Evolutionary conservation across 495 filamentous ascomycete species (phyloP).

Genomic region (Talaromyces borbonicus): DNA sequence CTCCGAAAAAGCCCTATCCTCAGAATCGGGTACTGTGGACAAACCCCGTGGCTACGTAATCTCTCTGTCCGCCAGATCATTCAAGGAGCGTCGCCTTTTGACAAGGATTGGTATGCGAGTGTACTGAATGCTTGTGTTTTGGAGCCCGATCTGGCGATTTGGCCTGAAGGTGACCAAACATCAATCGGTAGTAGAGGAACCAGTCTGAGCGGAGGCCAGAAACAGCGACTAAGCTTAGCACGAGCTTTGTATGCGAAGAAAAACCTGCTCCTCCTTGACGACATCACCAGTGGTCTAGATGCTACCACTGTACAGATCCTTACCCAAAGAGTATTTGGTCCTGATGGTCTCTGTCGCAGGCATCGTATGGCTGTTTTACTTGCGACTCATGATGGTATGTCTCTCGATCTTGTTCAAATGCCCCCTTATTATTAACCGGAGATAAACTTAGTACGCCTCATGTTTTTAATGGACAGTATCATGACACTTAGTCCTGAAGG

Average conservation of each 20-base stretch:
- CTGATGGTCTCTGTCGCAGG: slow-evolving; percentile 25
- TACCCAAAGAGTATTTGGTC: slow-evolving; percentile 28
- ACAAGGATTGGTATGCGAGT: slow-evolving; percentile 47
- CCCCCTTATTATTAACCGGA: background rate
- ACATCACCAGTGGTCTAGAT: slow-evolving; percentile 45
- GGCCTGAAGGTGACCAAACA: slow-evolving; percentile 50
- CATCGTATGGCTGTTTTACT: slow-evolving; percentile 29
- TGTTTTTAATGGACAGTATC: slow-evolving; percentile 39
- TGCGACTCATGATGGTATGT: slow-evolving; percentile 25
- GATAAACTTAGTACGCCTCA: slow-evolving; percentile 22
- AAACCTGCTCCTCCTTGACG: slow-evolving; percentile 36
- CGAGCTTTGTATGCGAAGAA: slow-evolving; percentile 35
- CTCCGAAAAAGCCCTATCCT: slow-evolving; percentile 4
- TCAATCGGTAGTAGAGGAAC: slow-evolving; percentile 32
- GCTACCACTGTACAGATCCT: slow-evolving; percentile 31
- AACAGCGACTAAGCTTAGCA: slow-evolving; percentile 49
- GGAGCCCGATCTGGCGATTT: slow-evolving; percentile 41
- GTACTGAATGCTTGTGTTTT: slow-evolving; percentile 53
- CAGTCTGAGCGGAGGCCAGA: slow-evolving; percentile 68
- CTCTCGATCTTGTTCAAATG: too few relatives aligned
- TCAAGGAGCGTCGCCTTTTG: slow-evolving; percentile 24
- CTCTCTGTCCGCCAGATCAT: slow-evolving; percentile 38
- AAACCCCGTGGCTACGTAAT: slow-evolving; percentile 27
- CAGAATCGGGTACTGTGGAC: slow-evolving; percentile 12
- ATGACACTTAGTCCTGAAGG: slow-evolving; percentile 37